phyloP scores from a whole-genome alignment of 2,329 filamentous ascomycete species.

The Colletotrichum eremochloae region DNA sequence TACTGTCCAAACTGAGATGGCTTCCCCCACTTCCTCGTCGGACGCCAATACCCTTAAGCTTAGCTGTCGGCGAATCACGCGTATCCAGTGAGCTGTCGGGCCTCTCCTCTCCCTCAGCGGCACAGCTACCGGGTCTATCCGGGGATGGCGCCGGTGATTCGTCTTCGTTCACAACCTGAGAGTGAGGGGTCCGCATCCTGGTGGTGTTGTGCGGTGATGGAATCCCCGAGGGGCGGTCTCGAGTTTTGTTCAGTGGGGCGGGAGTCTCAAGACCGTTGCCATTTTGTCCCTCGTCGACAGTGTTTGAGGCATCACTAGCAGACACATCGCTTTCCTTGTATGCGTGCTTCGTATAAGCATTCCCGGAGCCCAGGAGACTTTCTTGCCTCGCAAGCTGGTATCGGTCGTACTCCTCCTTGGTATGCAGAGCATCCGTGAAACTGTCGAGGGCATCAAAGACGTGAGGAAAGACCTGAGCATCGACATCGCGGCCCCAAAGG shows the following conservation, averaged over 20 bases:
- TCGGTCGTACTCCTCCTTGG: conserved; percentile 71
- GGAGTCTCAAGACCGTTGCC: conserved; percentile 31
- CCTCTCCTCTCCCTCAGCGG: conserved; percentile 29
- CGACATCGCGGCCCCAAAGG: conserved; percentile 90
- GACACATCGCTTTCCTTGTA: conserved; percentile 49
- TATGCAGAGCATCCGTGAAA: conserved; percentile 71
- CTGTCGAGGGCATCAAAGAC: conserved; percentile 90
- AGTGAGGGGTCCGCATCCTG: conserved; percentile 28
- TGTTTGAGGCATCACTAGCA: conserved; percentile 36
- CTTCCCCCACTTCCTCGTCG: conserved; percentile 50
- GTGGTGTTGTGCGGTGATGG: conserved; percentile 40
- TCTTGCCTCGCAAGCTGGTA: conserved; percentile 66
- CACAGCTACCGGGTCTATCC: conserved; percentile 34
- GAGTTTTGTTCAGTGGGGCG: conserved; percentile 16
- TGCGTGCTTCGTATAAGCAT: conserved; percentile 48
- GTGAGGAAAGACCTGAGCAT: conserved; percentile 87
- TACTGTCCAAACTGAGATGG: conserved; percentile 57
- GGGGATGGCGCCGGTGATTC: conserved; percentile 39
- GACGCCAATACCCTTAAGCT: conserved; percentile 49
- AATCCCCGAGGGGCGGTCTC: conserved; percentile 34
- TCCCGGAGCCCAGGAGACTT: conserved; percentile 60
- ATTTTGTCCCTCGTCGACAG: conserved; percentile 23
- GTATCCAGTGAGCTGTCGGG: conserved; percentile 31
- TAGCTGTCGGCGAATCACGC: conserved; percentile 44
- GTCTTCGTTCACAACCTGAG: conserved; percentile 37